A percentile compares a stretch with the other conserved stretches of the same genome.
Evolutionary conservation across 169 alveolate species (phyloP).

Genomic region (Plasmodium cynomolgi): DNA sequence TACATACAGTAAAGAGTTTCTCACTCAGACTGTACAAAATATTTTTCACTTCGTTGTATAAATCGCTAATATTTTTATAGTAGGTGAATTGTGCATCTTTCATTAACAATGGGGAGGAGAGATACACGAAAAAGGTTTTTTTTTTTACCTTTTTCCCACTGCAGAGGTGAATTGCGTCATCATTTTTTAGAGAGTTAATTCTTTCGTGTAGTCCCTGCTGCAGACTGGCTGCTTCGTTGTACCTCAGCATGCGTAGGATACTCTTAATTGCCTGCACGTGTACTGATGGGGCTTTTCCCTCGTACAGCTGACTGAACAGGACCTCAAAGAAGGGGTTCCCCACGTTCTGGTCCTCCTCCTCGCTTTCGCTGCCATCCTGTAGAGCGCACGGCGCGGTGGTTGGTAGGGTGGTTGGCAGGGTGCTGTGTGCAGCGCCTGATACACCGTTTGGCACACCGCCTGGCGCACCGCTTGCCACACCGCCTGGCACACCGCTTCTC

Average conservation of each 20-base stretch:
- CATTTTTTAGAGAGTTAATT: background rate
- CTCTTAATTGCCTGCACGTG: constrained; percentile 15
- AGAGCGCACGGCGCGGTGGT: too few species aligned
- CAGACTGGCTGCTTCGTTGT: constrained; percentile 2
- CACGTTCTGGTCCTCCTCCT: background rate
- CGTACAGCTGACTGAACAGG: constrained; percentile 22
- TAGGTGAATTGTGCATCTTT: constrained; percentile 20
- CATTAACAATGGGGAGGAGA: constrained; percentile 17
- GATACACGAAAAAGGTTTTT: constrained; percentile 7
- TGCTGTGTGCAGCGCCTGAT: too few species aligned
- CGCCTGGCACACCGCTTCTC: too few species aligned
- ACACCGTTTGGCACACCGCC: too few species aligned
- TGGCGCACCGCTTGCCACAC: too few species aligned
- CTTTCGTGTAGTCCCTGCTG: background rate
- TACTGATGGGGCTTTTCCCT: constrained; percentile 1
- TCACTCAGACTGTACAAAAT: constrained; percentile 21
- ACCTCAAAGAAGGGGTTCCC: constrained; percentile 6
- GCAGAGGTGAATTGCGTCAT: background rate
- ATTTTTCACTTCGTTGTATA: constrained; percentile 32
- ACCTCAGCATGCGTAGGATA: constrained; percentile 22
- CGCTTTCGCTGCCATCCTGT: background rate
- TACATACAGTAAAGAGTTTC: background rate
- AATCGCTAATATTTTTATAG: background rate
- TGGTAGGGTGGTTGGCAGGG: too few species aligned
- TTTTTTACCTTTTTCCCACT: constrained; percentile 3